Base-by-base conservation (phyloP, 2,329 filamentous ascomycete species). In the Endocalyx cinctus region DNA sequence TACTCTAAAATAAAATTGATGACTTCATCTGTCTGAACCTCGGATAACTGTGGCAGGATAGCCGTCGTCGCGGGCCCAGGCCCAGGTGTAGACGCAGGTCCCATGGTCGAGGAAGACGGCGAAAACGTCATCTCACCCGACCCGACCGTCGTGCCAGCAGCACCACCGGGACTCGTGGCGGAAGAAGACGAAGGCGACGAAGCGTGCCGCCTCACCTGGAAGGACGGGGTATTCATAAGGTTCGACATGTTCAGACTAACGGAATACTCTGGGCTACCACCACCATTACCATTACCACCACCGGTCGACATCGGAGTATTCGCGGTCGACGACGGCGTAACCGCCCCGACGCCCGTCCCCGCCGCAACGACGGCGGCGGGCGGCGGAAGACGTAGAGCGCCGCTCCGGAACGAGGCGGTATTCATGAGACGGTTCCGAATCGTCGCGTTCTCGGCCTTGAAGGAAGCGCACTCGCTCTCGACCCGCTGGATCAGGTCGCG, bases 1-100 rank as follows among this genome's bases (percentile, higher is more conserved):
- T 58, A 74, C 70, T 66, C 63, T 15, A 75, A 57, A 36, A 75
- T 71, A 33, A 75, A 72, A 52, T 75, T 74, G 42, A 75, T 63
- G 13, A 61, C 68, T 27, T 58, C 54, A 26, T 67, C 62, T 19
- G 66, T 68, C 45, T 73, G 60, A 53, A 49, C 5, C 55, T 60
- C 37, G 61, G 51, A 29, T 52, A 53, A 10, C 8, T 15, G 7
- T 7, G 25, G n/a, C 16, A 33, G n/a, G n/a, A n/a, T 32, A 15
- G 34, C 40, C 20, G 35, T 22, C 10, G 28, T 14, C 15, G 25
- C 25, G 12, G 32, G 30, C 11, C 33, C 37, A n/a, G n/a, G n/a
- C n/a, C n/a, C n/a, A n/a, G n/a, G n/a, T n/a, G n/a, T n/a, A n/a
- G n/a, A n/a, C n/a, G n/a, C n/a, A n/a, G n/a, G n/a, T n/a, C n/a